phyloP scores from a whole-genome alignment of 164 flowering plant genomes.

The Umbilicus rupestris region DNA sequence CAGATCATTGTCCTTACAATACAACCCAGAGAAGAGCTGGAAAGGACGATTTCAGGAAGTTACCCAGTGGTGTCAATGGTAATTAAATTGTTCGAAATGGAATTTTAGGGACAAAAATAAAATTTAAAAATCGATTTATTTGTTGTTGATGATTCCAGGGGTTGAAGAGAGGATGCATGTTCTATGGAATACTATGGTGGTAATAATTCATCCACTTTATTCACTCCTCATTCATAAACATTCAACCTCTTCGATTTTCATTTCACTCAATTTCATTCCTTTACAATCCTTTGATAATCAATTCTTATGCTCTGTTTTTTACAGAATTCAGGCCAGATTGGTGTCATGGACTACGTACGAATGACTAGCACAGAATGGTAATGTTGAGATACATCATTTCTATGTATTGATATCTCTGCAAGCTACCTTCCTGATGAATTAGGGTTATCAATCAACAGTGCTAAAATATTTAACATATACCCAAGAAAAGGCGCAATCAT shows the following conservation, averaged over 20 bases:
- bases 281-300: too few species aligned
- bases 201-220: neutral
- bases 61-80: slow-evolving; percentile 9
- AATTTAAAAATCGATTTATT: neutral
- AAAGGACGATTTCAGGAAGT: slow-evolving; percentile 4
- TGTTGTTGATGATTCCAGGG: neutral
- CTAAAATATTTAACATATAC: slow-evolving; percentile 83
- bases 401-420: neutral
- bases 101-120: neutral
- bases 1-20: slow-evolving; percentile 7
- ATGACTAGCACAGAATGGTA: slow-evolving; percentile 95
- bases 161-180: slow-evolving; percentile 7
- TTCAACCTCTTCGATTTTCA: too few species aligned
- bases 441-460: slow-evolving; percentile 37
- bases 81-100: neutral
- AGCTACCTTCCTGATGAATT: neutral
- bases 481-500: slow-evolving; percentile 92
- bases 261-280: too few species aligned
- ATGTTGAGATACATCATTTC: neutral
- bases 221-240: neutral
- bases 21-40: neutral
- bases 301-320: neutral
- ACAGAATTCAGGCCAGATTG: slow-evolving; percentile 19
- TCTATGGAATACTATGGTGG: slow-evolving; percentile 5
- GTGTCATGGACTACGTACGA: slow-evolving; percentile 71